Conservation (phyloP, 371 early-diverging fungal species). For the Umbelopsis sp. region DNA sequence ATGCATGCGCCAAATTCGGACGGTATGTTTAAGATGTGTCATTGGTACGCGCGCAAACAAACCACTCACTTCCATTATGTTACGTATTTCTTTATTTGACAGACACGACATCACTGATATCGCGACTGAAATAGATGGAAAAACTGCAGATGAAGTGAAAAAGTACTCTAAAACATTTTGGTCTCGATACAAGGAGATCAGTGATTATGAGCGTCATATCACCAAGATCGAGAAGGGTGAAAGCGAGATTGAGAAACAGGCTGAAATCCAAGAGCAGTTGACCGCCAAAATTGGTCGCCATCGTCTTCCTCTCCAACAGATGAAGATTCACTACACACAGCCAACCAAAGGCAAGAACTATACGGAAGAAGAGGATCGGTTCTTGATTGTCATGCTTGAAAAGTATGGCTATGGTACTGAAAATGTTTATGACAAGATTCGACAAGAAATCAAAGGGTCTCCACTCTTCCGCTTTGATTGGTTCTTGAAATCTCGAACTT, state of each 20-base stretch:
- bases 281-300: constrained; percentile 72
- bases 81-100: background rate
- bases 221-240: constrained; percentile 91
- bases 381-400: constrained; percentile 87
- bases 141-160: constrained; percentile 84
- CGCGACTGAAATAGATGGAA: constrained; percentile 86
- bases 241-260: constrained; percentile 72
- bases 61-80: background rate
- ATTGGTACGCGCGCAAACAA: background rate
- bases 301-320: constrained; percentile 83
- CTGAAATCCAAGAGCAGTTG: constrained; percentile 82
- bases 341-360: constrained; percentile 86
- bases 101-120: constrained; percentile 76
- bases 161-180: constrained; percentile 88
- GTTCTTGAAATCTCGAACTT: constrained; percentile 95
- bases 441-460: constrained; percentile 81
- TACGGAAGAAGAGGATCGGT: constrained; percentile 97
- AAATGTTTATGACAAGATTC: constrained; percentile 90
- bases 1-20: constrained; percentile 91
- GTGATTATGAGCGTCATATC: constrained; percentile 86
- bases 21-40: constrained; percentile 45
- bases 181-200: constrained; percentile 81
- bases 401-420: constrained; percentile 89
- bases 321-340: constrained; percentile 83
- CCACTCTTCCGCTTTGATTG: constrained; percentile 95